Evolutionary conservation across 2,329 filamentous ascomycete genomes (phyloP), one percentile per base, ranked within the genome.

Genomic region (Rhytidhysteron rufulum): DNA sequence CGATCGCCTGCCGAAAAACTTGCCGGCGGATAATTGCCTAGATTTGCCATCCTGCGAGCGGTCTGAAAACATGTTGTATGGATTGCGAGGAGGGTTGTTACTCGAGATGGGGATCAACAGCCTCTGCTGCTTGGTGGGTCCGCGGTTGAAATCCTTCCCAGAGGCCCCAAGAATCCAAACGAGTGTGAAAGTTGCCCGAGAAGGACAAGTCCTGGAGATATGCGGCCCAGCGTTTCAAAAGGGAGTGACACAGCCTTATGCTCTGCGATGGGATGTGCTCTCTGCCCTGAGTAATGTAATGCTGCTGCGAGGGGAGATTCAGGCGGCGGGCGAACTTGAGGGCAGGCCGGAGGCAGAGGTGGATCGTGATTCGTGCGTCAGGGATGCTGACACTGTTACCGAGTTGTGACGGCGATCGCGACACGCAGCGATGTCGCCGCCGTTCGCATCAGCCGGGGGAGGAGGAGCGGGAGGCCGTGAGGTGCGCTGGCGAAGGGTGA

Each of bases 1-100:
- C 57, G 74, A 62, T 45, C 77, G 86, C 61, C 89, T 81, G 58
- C 88, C 89, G 72, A 96, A 96, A 74, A 96, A 88, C 48, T 84
- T 85, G 62, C 81, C 78, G 62, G 82, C 84, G 59, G 87, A 89
- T 50, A 86, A 88, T 74, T 91, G 86, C 68, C 86, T 82, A 58
- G 84, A 77, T 72, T 90, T 88, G 72, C 87, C 84, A 72, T 85
- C 75, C 62, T 79, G 75, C 57, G 82, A 61, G 73, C 80, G 80
- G 80, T 64, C 66, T 40, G 70, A 60, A 51, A 73, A 71, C 73
- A 76, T 77, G n/a, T 30, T 48, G 30, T 35, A 27, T 27, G 30
- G 17, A n/a, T n/a, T 32, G 19, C 27, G 15, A 32, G 19, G 25
- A 18, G 24, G 21, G 18, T 17, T 18, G 35, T n/a, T 33, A 9